A percentile compares a stretch with the other conserved stretches of the same genome.
Conservation (phyloP, 208 protist species). For the Acanthamoeba castellanii region DNA sequence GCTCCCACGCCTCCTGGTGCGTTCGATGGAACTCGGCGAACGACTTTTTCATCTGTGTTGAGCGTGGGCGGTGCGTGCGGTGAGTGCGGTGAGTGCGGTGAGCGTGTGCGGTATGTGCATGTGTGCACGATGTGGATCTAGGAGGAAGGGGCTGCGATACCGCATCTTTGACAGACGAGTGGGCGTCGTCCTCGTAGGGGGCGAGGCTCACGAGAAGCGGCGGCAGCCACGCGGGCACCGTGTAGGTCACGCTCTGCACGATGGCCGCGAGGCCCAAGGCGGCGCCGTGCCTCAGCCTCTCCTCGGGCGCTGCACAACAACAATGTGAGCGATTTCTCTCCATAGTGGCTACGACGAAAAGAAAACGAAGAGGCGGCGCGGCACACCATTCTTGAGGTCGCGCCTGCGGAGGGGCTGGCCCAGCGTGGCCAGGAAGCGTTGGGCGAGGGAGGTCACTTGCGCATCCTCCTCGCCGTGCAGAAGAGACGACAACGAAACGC, state of each 20-base stretch:
- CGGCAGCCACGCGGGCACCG: conserved; percentile 35
- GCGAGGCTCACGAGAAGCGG: conserved; percentile 8
- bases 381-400: neutral
- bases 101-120: neutral
- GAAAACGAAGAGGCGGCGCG: neutral
- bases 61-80: no score
- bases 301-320: neutral
- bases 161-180: neutral
- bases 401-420: neutral
- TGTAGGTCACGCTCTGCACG: conserved; percentile 41
- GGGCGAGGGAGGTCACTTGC: neutral
- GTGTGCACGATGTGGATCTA: neutral
- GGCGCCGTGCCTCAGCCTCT: conserved; percentile 15
- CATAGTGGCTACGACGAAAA: no score
- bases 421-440: neutral
- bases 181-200: conserved; percentile 57
- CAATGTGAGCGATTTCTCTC: no score
- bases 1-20: conserved; percentile 51
- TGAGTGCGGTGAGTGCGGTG: neutral
- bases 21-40: conserved; percentile 61
- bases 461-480: neutral
- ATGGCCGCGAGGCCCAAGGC: conserved; percentile 39
- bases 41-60: conserved; percentile 29
- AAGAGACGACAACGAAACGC: neutral
- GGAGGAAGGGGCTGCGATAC: neutral